phyloP scores from a whole-genome alignment of 1,284 basidiomycete genomes.

The Phylloboletellus chloephorus region DNA sequence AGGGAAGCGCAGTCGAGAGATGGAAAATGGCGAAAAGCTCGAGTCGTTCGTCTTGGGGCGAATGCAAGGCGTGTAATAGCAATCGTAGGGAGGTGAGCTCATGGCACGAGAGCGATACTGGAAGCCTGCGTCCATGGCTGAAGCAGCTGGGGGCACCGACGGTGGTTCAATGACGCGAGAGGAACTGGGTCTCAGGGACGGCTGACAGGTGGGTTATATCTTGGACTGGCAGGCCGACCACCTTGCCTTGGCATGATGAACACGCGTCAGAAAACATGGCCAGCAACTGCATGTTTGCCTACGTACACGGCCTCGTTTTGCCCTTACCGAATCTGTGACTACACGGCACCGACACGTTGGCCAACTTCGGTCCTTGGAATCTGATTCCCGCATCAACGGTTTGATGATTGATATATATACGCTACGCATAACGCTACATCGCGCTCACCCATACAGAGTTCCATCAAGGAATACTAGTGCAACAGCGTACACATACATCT shows the following conservation, averaged over 20 bases:
- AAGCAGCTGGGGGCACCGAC: slow-evolving; percentile 3
- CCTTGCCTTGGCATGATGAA: slow-evolving; percentile 32
- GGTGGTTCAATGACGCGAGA: slow-evolving; percentile 13
- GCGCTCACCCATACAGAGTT: slow-evolving; percentile 9
- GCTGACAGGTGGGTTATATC: slow-evolving; percentile 26
- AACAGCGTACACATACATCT: slow-evolving; percentile 6
- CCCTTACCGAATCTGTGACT: slow-evolving; percentile 8
- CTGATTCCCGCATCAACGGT: slow-evolving; percentile 12
- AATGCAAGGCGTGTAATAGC: slow-evolving; percentile 13
- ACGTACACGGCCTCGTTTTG: slow-evolving; percentile 30
- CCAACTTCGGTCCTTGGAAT: slow-evolving; percentile 8
- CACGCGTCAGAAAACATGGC: slow-evolving; percentile 25
- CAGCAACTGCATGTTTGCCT: slow-evolving; percentile 21
- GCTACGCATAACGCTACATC: slow-evolving; percentile 13
- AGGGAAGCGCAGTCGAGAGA: slow-evolving; percentile 23
- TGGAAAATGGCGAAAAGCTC: slow-evolving; percentile 10
- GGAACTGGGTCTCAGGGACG: slow-evolving; percentile 19
- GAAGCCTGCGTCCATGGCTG: slow-evolving; percentile 27
- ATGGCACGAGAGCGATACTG: slow-evolving; percentile 26
- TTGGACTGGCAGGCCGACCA: slow-evolving; percentile 21
- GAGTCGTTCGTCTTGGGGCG: slow-evolving; percentile 26
- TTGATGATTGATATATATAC: slow-evolving; percentile 10
- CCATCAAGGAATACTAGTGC: slow-evolving; percentile 11
- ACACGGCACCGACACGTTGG: slow-evolving; percentile 30
- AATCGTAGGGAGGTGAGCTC: slow-evolving; percentile 19